Evolutionary conservation across 73 alveolate species (phyloP).

Genomic region (Paramecium tetraurelia): DNA sequence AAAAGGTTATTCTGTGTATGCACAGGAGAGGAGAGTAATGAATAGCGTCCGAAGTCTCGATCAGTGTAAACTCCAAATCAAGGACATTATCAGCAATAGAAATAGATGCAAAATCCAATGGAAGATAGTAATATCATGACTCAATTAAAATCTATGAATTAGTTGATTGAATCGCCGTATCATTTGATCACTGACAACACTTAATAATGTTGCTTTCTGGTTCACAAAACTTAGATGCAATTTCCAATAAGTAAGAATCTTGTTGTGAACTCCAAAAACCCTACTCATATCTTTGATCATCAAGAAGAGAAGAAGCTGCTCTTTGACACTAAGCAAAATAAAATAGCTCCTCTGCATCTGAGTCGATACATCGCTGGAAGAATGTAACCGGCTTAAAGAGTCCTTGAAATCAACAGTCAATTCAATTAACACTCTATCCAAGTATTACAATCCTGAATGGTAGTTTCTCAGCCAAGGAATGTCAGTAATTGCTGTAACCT

Average conservation of each 20-base stretch:
- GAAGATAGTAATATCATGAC: not conserved
- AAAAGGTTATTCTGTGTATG: not conserved
- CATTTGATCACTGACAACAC: not conserved
- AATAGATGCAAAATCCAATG: not conserved
- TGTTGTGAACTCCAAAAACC: not conserved
- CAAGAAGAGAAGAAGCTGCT: not conserved
- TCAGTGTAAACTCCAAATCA: not conserved
- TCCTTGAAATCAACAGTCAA: not conserved
- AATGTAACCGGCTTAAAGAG: not conserved
- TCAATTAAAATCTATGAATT: not conserved
- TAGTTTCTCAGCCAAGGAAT: not conserved
- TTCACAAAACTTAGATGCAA: not conserved
- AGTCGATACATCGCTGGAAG: not conserved
- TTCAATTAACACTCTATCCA: not conserved
- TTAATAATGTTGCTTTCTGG: not conserved
- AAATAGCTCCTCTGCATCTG: not conserved
- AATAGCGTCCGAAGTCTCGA: not conserved
- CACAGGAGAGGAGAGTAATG: not conserved
- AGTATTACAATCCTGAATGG: not conserved
- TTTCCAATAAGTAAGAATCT: not conserved
- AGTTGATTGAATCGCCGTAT: not conserved
- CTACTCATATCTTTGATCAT: not conserved
- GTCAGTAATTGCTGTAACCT: not conserved
- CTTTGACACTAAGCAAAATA: not conserved
- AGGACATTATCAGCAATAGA: not conserved